Evolutionary conservation across 371 early-diverging fungal genomes (phyloP).

Genomic region (Mortierella sp.): DNA sequence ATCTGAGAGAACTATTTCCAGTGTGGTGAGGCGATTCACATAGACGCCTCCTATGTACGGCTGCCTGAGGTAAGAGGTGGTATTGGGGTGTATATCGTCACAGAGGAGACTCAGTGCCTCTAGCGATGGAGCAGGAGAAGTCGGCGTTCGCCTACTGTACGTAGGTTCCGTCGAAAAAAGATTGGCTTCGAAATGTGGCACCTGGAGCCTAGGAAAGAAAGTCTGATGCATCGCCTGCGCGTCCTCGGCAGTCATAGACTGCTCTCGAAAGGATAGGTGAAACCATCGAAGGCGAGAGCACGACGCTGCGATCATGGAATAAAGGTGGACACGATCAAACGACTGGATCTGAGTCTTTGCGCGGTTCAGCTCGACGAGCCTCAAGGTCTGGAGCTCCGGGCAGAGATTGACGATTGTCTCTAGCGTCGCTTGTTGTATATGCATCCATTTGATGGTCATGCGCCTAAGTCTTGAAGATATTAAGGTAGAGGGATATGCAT

Average conservation of each 20-base stretch:
- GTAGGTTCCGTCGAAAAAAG: too few relatives aligned
- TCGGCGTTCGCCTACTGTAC: background rate
- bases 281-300: constrained; percentile 11
- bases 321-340: constrained; percentile 5
- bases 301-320: constrained; percentile 1
- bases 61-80: background rate
- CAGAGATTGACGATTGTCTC: constrained; percentile 8
- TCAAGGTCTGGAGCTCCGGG: constrained; percentile 1
- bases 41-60: too few relatives aligned
- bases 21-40: background rate
- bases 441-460: constrained; percentile 10
- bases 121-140: background rate
- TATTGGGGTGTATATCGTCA: constrained; percentile 3
- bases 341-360: background rate
- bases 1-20: constrained; percentile 4
- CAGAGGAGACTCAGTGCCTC: constrained; percentile 1
- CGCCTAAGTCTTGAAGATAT: background rate
- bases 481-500: too few relatives aligned
- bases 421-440: background rate
- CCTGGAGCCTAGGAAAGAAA: background rate
- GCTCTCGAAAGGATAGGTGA: constrained; percentile 8
- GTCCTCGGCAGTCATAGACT: constrained; percentile 1
- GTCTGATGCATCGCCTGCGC: background rate
- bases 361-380: constrained; percentile 1
- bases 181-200: background rate